Conservation (phyloP, 176 grass and related monocot species). For the Oryza brachyantha region DNA sequence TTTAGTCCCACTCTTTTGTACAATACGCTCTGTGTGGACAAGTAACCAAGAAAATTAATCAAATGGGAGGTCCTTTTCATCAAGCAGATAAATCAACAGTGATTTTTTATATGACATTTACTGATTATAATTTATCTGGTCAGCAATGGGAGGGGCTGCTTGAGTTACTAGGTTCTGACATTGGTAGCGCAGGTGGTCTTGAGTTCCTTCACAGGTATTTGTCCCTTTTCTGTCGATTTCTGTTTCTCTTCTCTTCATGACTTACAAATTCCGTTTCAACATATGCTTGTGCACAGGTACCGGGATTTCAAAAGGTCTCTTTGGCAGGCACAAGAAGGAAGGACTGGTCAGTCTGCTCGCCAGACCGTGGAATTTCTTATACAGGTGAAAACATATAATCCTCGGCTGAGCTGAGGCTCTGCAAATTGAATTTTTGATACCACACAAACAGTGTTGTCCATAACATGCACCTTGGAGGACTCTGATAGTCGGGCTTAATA, state of each 20-base stretch:
- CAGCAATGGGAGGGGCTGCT: slow-evolving; percentile 99
- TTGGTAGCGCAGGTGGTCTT: slow-evolving; percentile 79
- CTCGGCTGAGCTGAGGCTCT: neutral
- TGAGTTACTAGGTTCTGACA: slow-evolving; percentile 79
- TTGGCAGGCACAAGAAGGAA: slow-evolving; percentile 64
- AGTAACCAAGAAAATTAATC: neutral
- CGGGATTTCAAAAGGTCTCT: slow-evolving; percentile 90
- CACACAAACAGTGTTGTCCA: neutral
- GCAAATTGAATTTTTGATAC: slow-evolving; percentile 18
- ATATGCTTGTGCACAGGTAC: slow-evolving; percentile 65
- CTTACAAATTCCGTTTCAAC: slow-evolving; percentile 13
- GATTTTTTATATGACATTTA: slow-evolving; percentile 18
- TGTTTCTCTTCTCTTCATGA: slow-evolving; percentile 10
- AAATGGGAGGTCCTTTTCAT: neutral
- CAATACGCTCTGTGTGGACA: neutral
- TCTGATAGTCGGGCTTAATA: neutral
- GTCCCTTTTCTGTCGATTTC: slow-evolving; percentile 8
- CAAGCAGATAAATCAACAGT: neutral
- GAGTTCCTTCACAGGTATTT: slow-evolving; percentile 94
- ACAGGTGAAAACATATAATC: slow-evolving; percentile 48
- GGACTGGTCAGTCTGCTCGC: slow-evolving; percentile 52
- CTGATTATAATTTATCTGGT: slow-evolving; percentile 43
- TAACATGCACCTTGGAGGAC: slow-evolving; percentile 8
- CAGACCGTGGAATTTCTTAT: slow-evolving; percentile 72
- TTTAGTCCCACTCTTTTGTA: slow-evolving; percentile 14